A percentile compares a stretch with the other conserved stretches of the same genome.
Evolutionary conservation across 495 filamentous ascomycete genomes (phyloP).

Genomic region (Trichoderma orchidacearum): DNA sequence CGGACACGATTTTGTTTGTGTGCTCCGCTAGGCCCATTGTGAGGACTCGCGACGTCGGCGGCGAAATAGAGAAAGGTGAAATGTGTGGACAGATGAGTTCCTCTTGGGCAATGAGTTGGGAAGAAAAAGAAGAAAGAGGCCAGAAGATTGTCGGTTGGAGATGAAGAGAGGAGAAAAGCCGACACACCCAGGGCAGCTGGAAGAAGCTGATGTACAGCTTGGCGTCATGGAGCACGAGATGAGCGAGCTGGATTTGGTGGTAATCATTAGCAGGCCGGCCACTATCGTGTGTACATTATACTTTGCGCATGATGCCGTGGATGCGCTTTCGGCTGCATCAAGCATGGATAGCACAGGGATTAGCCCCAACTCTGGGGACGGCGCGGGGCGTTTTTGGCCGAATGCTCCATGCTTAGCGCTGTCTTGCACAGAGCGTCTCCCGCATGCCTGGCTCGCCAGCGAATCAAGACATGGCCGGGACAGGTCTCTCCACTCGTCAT

Average conservation of each 20-base stretch:
- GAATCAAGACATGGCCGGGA: background rate
- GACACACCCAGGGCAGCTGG: background rate
- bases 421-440: background rate
- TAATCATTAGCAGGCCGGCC: background rate
- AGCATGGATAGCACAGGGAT: background rate
- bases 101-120: slow-evolving; percentile 13
- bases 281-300: background rate
- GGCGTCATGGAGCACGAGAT: slow-evolving; percentile 17
- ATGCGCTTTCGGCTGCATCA: background rate
- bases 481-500: background rate
- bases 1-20: slow-evolving; percentile 61
- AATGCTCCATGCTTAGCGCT: background rate
- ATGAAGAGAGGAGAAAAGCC: slow-evolving; percentile 6
- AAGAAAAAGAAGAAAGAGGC: slow-evolving; percentile 26
- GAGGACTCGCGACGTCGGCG: slow-evolving; percentile 30
- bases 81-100: slow-evolving; percentile 30
- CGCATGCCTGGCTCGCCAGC: background rate
- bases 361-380: background rate
- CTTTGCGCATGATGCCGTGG: background rate
- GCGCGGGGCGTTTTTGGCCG: slow-evolving; percentile 1
- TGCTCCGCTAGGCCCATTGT: slow-evolving; percentile 52
- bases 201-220: slow-evolving; percentile 10
- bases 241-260: slow-evolving; percentile 9
- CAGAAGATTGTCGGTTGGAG: slow-evolving; percentile 15
- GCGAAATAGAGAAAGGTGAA: slow-evolving; percentile 29